phyloP scores from a whole-genome alignment of 768 basidiomycete genomes.

The Baorangia bicolor region DNA sequence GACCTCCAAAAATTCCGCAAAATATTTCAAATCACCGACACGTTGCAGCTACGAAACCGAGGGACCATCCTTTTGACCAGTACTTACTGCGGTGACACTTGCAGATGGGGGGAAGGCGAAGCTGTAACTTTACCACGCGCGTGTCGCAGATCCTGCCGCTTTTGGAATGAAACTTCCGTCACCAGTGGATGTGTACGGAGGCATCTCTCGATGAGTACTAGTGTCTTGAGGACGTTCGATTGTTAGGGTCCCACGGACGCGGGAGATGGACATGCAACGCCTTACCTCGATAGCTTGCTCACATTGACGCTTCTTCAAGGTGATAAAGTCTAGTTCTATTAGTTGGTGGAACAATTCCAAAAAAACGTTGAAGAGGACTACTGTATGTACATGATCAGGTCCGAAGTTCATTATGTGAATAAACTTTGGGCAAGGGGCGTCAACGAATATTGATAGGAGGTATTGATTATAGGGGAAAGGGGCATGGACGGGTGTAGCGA shows the following conservation, averaged over 20 bases:
- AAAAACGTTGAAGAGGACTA: neutral
- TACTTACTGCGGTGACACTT: constrained; percentile 83
- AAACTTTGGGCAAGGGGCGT: neutral
- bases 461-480: neutral
- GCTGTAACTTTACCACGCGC: constrained; percentile 40
- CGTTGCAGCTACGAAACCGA: constrained; percentile 86
- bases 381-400: constrained; percentile 22
- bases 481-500: neutral
- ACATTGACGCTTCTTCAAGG: neutral
- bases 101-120: constrained; percentile 55
- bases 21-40: no score
- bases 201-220: no score
- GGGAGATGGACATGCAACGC: no score
- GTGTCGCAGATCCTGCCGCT: neutral
- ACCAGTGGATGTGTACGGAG: no score
- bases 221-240: no score
- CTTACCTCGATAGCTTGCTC: no score
- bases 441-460: neutral
- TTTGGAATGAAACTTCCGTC: no score
- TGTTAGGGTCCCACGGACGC: no score
- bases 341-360: neutral
- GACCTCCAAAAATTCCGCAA: no score
- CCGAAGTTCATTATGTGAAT: neutral
- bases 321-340: neutral
- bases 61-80: constrained; percentile 67